These are phyloP conservation scores for Lichtheimia ornata DNA, from an alignment of 371 early-diverging fungal species.

Conservation along the genomic window DNA sequence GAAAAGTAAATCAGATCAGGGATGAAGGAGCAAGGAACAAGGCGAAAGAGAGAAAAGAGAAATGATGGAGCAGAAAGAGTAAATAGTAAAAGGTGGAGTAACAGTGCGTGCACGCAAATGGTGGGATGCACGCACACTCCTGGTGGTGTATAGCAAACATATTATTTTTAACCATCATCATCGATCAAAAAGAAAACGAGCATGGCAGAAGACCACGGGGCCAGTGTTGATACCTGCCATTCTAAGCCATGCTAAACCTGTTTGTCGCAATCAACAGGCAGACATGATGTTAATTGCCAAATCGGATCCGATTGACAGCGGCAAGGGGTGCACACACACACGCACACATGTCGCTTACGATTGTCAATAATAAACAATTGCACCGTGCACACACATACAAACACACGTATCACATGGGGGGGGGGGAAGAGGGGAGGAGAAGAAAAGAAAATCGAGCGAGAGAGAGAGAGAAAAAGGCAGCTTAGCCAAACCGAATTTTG, in stretches of 20 bases:
- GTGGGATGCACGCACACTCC: background rate
- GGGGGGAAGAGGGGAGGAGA: too few species aligned
- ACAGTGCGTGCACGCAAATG: background rate
- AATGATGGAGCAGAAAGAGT: conserved; percentile 5
- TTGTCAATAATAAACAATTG: conserved; percentile 6
- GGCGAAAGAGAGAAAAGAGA: conserved; percentile 3
- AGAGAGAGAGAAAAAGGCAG: background rate
- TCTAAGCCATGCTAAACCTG: background rate
- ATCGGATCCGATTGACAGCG: background rate
- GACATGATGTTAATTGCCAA: background rate
- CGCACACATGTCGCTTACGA: background rate
- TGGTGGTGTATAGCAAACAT: background rate
- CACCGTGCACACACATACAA: conserved; percentile 12
- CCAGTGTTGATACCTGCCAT: conserved; percentile 3
- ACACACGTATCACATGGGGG: background rate
- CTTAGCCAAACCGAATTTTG: conserved; percentile 2
- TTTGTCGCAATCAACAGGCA: background rate
- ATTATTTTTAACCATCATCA: too few species aligned
- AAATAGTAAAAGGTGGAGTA: background rate
- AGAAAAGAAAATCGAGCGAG: too few species aligned
- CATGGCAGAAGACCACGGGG: conserved; percentile 2
- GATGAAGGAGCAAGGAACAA: conserved; percentile 7
- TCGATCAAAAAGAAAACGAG: conserved; percentile 6
- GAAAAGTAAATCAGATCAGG: conserved; percentile 18
- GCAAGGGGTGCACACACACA: background rate